Evolutionary conservation across 2,329 filamentous ascomycete species (phyloP).

Genomic region (Fonsecaea nubica): DNA sequence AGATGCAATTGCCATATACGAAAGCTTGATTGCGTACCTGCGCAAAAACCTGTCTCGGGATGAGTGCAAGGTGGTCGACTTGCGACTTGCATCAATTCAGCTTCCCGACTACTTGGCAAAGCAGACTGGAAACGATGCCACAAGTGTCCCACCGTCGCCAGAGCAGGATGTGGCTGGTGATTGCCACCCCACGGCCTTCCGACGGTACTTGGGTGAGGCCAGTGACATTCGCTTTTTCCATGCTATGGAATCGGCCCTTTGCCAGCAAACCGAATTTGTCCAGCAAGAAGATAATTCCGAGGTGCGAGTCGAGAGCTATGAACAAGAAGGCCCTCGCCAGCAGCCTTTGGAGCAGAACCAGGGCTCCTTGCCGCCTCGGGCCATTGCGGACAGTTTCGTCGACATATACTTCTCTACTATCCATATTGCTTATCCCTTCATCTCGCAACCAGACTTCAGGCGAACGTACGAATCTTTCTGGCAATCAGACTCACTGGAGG

Average conservation of each 20-base stretch:
- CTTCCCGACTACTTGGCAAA: constrained; percentile 5
- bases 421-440: constrained; percentile 47
- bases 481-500: constrained; percentile 30
- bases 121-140: no score
- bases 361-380: constrained; percentile 30
- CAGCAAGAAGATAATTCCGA: constrained; percentile 38
- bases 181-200: no score
- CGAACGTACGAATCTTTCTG: constrained; percentile 34
- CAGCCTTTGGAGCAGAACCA: not conserved
- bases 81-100: constrained; percentile 28
- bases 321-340: constrained; percentile 27
- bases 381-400: constrained; percentile 36
- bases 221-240: constrained; percentile 50
- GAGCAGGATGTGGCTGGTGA: constrained; percentile 26
- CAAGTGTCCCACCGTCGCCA: constrained; percentile 1
- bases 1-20: constrained; percentile 16
- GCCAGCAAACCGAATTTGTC: constrained; percentile 37
- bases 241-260: constrained; percentile 42
- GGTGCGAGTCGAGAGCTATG: constrained; percentile 34
- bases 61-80: constrained; percentile 23
- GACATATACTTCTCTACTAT: constrained; percentile 46
- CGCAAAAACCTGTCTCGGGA: constrained; percentile 14
- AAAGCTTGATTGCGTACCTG: constrained; percentile 17
- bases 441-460: constrained; percentile 41
- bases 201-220: constrained; percentile 47